Conservation (phyloP, 352 stramenopile genomes). For the Pythium vanterpoolii region DNA sequence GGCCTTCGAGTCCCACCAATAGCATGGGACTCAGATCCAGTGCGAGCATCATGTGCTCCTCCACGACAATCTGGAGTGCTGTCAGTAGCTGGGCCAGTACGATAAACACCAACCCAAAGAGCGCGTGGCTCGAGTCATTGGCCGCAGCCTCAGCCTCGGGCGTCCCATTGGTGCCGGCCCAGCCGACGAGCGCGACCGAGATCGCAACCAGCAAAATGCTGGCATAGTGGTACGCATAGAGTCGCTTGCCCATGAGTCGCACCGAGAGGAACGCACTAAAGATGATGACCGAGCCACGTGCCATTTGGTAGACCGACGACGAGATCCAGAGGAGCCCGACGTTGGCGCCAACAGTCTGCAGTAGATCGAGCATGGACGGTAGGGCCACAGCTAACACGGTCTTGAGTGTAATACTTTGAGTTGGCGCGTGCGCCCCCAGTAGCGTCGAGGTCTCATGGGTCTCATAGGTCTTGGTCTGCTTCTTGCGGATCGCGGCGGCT, state of each 20-base stretch:
- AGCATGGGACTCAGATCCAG: slow-evolving; percentile 85
- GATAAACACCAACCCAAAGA: slow-evolving; percentile 76
- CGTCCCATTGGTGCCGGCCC: slow-evolving; percentile 34
- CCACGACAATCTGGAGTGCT: slow-evolving; percentile 87
- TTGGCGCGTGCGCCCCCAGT: slow-evolving; percentile 17
- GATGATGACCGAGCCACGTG: slow-evolving; percentile 88
- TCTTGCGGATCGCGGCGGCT: slow-evolving; percentile 37
- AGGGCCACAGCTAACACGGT: slow-evolving; percentile 60
- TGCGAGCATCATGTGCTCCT: slow-evolving; percentile 85
- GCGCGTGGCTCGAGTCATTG: slow-evolving; percentile 41
- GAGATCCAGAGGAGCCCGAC: slow-evolving; percentile 86
- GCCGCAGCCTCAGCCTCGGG: slow-evolving; percentile 7
- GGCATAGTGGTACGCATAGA: slow-evolving; percentile 83
- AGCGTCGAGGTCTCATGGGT: slow-evolving; percentile 33
- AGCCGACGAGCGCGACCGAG: slow-evolving; percentile 65
- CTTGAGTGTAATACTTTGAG: slow-evolving; percentile 36
- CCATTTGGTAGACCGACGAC: slow-evolving; percentile 90
- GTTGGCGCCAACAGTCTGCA: slow-evolving; percentile 86
- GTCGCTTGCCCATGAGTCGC: slow-evolving; percentile 73
- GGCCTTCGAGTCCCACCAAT: slow-evolving; percentile 81
- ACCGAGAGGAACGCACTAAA: slow-evolving; percentile 88
- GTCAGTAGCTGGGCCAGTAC: slow-evolving; percentile 77
- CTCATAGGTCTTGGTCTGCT: slow-evolving; percentile 26
- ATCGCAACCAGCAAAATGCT: slow-evolving; percentile 79
- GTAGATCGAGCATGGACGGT: slow-evolving; percentile 74